These are phyloP conservation scores for Calonectria leucothoes DNA, from an alignment of 2,329 filamentous ascomycete species.

Conservation along the genomic window DNA sequence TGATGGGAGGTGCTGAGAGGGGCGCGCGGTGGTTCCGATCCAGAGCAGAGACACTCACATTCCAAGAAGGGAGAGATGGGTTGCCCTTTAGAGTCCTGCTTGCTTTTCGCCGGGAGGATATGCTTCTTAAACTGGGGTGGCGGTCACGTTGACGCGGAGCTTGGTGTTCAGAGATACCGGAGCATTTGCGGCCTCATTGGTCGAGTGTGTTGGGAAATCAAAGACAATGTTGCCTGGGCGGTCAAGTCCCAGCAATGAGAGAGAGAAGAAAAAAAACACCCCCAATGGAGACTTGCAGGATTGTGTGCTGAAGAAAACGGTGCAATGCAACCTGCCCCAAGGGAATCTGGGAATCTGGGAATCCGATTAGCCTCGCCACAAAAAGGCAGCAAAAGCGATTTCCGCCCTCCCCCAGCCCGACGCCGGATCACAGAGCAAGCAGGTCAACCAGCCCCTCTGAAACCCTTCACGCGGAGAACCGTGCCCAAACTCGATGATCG, in stretches of 20 bases:
- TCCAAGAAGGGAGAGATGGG: conserved; percentile 48
- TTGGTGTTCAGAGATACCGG: conserved; percentile 32
- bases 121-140: conserved; percentile 37
- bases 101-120: conserved; percentile 25
- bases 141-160: conserved; percentile 33
- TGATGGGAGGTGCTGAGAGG: conserved; percentile 45
- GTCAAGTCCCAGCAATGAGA: conserved; percentile 34
- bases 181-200: conserved; percentile 37
- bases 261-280: too few relatives aligned
- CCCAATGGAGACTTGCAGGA: conserved; percentile 26
- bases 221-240: conserved; percentile 27
- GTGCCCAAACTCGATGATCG: background rate
- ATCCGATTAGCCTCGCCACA: conserved; percentile 25
- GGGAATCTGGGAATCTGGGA: conserved; percentile 4
- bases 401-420: background rate
- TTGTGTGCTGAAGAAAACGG: conserved; percentile 35
- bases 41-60: conserved; percentile 52
- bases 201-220: conserved; percentile 27
- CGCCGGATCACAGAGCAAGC: background rate
- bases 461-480: background rate
- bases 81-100: conserved; percentile 37
- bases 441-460: background rate
- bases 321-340: conserved; percentile 20
- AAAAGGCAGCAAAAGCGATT: background rate
- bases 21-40: conserved; percentile 49